phyloP scores from a whole-genome alignment of 345 rosid species.

The Eucalyptus tenuipes region DNA sequence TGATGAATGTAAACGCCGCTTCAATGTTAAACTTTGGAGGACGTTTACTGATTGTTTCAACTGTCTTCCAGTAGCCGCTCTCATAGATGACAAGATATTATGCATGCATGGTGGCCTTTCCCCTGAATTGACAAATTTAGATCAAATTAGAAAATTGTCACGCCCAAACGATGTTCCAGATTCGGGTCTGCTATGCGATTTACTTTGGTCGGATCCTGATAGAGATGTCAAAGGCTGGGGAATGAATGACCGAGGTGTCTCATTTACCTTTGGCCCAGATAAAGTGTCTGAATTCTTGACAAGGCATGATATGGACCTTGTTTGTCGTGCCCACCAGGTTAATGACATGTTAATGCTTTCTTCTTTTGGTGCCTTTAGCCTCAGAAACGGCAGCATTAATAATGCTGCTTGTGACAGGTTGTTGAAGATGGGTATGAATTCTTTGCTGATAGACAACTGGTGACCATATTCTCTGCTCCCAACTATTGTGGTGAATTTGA shows the following conservation, averaged over 20 bases:
- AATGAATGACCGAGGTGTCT: constrained; percentile 87
- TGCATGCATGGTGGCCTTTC: constrained; percentile 98
- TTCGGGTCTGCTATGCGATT: constrained; percentile 81
- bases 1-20: constrained; percentile 88
- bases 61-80: constrained; percentile 88
- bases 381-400: not conserved
- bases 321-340: constrained; percentile 96
- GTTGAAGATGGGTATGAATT: constrained; percentile 95
- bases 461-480: constrained; percentile 87
- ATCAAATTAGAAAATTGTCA: constrained; percentile 55
- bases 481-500: constrained; percentile 94
- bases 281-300: constrained; percentile 54
- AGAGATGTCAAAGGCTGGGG: constrained; percentile 84
- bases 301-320: constrained; percentile 81
- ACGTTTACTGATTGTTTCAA: constrained; percentile 79
- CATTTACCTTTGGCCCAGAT: constrained; percentile 82
- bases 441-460: constrained; percentile 81
- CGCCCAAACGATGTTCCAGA: constrained; percentile 93
- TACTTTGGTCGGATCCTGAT: constrained; percentile 92
- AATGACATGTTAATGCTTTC: not conserved
- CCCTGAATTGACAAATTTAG: constrained; percentile 62
- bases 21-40: constrained; percentile 74
- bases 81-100: constrained; percentile 77
- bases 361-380: not conserved
- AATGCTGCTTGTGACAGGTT: constrained; percentile 31